Evolutionary conservation across 75 land plant species (phyloP).

Genomic region (Sequoiadendron giganteum): DNA sequence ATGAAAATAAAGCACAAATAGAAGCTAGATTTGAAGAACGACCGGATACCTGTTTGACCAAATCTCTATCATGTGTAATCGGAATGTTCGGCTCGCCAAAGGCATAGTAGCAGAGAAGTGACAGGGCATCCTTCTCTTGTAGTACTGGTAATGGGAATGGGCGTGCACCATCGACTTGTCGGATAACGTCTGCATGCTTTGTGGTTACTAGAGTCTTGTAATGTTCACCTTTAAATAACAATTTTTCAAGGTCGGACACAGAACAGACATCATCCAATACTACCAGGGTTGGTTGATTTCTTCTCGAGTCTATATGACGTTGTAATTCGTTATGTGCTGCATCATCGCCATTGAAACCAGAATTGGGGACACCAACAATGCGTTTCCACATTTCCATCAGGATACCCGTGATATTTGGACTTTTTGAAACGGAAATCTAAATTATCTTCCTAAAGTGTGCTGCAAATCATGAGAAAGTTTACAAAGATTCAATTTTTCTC

Average conservation of each 20-base stretch:
- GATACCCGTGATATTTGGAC: not conserved
- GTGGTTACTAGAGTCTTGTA: conserved; percentile 3
- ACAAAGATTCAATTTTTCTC: not conserved
- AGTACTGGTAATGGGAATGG: not conserved
- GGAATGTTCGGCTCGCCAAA: not conserved
- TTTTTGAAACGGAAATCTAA: not conserved
- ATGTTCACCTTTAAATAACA: not conserved
- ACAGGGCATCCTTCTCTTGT: not conserved
- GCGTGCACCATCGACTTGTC: not conserved
- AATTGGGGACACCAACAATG: not conserved
- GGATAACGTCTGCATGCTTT: not conserved
- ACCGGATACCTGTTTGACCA: not conserved
- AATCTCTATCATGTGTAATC: not conserved
- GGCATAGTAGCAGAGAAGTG: not conserved
- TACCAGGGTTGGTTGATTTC: not conserved
- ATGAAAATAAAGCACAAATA: too few species aligned
- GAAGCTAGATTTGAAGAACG: not conserved
- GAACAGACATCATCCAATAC: conserved; percentile 3
- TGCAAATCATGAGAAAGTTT: not conserved
- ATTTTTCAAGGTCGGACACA: not conserved
- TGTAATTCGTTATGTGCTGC: not conserved
- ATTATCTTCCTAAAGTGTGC: not conserved
- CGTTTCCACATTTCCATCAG: not conserved
- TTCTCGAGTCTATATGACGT: not conserved
- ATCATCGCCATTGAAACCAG: not conserved